Conservation (phyloP, 1,139 yeast species). For the Sugiyamaella castrensis region DNA sequence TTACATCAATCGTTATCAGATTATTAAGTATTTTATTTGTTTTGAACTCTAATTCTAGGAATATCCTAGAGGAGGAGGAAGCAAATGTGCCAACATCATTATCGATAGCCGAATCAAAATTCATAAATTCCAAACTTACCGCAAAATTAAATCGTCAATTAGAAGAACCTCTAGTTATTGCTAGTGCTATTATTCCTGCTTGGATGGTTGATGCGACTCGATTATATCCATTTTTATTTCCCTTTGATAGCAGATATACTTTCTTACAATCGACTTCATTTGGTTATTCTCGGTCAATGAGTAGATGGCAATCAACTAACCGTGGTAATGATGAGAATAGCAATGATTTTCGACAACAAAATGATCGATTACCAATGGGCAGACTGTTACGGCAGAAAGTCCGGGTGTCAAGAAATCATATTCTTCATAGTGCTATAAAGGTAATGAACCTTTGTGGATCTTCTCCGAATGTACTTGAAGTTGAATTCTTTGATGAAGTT, state of each 20-base stretch:
- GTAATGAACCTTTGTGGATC: constrained; percentile 76
- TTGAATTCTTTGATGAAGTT: constrained; percentile 88
- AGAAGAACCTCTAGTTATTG: constrained; percentile 86
- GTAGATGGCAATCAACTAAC: constrained; percentile 58
- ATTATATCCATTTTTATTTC: constrained; percentile 77
- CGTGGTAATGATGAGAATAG: constrained; percentile 18
- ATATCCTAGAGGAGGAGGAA: constrained; percentile 1
- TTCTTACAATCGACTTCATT: constrained; percentile 86
- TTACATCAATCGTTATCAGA: constrained; percentile 51
- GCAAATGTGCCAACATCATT: neutral
- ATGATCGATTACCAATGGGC: constrained; percentile 52
- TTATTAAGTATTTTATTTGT: constrained; percentile 54
- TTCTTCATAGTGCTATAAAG: constrained; percentile 76
- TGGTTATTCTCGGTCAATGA: constrained; percentile 83
- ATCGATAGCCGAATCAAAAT: constrained; percentile 45
- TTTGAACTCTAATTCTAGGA: constrained; percentile 40
- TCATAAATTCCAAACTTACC: constrained; percentile 77
- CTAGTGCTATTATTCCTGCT: constrained; percentile 80
- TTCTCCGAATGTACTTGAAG: constrained; percentile 76
- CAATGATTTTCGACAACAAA: constrained; percentile 17
- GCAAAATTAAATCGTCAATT: constrained; percentile 84
- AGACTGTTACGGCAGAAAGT: constrained; percentile 79
- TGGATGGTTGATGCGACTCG: constrained; percentile 79
- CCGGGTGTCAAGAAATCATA: constrained; percentile 65
- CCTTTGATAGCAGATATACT: constrained; percentile 73